Base-by-base conservation (phyloP, 306 rosid genomes). In the Adenanthera pavonina region DNA sequence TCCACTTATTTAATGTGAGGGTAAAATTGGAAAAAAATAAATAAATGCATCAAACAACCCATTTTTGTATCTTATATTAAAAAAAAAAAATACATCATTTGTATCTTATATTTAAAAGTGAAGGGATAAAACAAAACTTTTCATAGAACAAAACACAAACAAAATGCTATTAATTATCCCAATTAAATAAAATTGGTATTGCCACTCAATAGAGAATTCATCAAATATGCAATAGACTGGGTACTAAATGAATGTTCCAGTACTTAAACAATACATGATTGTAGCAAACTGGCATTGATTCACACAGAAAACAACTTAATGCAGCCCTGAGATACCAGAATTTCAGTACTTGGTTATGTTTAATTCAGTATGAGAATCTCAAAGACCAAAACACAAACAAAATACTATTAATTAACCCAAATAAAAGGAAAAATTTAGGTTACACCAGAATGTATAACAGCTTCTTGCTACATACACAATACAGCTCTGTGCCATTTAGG, bases 281-380 rank as follows among this genome's bases (percentile, higher is more conserved):
- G 36, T 38, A 75, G 38, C 17, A 60, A 34, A 30, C 74, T 30
- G 1, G 25, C 36, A 64, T 57, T 46, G 69, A 73, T 69, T 62
- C 62, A 53, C 25, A 8, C 3, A 40, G 69, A 69, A 75, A 48
- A 78, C 54, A 43, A 62, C 77, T 79, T 70, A 75, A 12, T 67
- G 68, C 84, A 67, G 46, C 53, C 38, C 76, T 35, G 17, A 43
- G 64, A 3, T 74, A 38, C 43, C 33, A 43, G 49, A n/a, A 13
- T 60, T 74, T 68, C 72, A 68, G 47, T 69, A 69, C 43, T 68
- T 36, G 35, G 5, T 43, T 69, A 51, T 15, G 62, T 54, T 40
- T 49, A 40, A 73, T 8, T 78, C 47, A 44, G 66, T 17, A 66
- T 30, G 44, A 19, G 36, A 67, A 15, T 43, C 65, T 33, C 47